Conservation (phyloP, 768 basidiomycete genomes). For the Suillus subalutaceus region DNA sequence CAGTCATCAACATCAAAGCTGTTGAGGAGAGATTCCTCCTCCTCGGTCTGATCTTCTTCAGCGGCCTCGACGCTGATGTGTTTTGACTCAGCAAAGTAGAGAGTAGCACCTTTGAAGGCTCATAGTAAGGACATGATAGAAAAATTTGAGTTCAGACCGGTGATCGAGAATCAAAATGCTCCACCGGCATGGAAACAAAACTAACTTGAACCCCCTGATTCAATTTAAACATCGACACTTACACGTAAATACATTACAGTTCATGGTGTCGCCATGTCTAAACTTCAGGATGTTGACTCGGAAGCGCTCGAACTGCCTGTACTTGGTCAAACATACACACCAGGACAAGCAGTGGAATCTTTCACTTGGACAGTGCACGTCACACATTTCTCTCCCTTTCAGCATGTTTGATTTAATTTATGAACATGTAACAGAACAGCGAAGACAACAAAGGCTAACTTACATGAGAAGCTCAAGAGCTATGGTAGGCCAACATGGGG, state of each 20-base stretch:
- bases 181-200: background rate
- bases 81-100: background rate
- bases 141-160: background rate
- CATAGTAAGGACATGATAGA: background rate
- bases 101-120: background rate
- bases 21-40: slow-evolving; percentile 10
- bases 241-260: slow-evolving; percentile 1
- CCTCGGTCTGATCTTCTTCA: slow-evolving; percentile 5
- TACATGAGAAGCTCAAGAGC: slow-evolving; percentile 2
- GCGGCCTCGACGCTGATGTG: slow-evolving; percentile 7
- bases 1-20: slow-evolving; percentile 12
- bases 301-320: slow-evolving; percentile 4
- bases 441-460: slow-evolving; percentile 8
- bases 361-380: background rate
- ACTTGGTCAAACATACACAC: background rate
- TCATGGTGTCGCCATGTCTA: background rate
- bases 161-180: background rate
- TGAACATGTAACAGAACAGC: background rate
- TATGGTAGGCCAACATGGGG: slow-evolving; percentile 15
- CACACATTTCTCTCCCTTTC: background rate
- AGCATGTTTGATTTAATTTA: background rate
- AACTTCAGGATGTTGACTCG: background rate
- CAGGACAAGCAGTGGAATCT: slow-evolving; percentile 1
- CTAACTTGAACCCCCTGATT: background rate
- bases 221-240: background rate